Percentiles rank a stretch among this genome's conserved stretches.
Evolutionary conservation across 2,329 filamentous ascomycete species (phyloP).

Genomic region (Scedosporium boydii): DNA sequence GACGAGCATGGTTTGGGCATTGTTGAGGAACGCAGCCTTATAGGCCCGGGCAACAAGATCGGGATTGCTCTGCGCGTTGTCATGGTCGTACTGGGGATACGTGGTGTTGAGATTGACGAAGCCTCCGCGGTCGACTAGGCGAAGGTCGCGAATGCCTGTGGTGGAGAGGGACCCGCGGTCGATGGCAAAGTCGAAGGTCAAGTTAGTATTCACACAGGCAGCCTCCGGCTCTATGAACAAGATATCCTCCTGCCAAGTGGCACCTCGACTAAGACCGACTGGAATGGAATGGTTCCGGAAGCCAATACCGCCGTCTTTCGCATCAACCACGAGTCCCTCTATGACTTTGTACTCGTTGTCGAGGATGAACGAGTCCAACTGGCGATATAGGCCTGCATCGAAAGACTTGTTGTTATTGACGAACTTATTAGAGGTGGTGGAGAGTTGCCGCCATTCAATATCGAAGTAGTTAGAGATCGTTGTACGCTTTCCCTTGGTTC

Average conservation of each 20-base stretch:
- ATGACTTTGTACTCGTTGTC: constrained; percentile 22
- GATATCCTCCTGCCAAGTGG: constrained; percentile 35
- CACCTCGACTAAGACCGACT: constrained; percentile 20
- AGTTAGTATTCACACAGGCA: constrained; percentile 30
- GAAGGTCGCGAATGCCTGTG: constrained; percentile 14
- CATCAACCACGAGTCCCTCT: constrained; percentile 34
- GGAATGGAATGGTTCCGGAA: constrained; percentile 35
- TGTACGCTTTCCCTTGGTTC: constrained; percentile 13
- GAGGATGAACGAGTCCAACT: constrained; percentile 19
- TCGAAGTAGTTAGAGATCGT: constrained; percentile 33
- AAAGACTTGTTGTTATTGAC: constrained; percentile 22
- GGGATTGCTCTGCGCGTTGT: constrained; percentile 23
- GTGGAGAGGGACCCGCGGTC: not conserved
- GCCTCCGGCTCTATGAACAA: constrained; percentile 36
- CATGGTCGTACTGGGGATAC: constrained; percentile 20
- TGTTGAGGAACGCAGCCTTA: constrained; percentile 31
- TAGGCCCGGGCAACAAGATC: constrained; percentile 29
- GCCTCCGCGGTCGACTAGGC: constrained; percentile 31
- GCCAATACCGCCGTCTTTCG: constrained; percentile 28
- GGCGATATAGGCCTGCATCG: constrained; percentile 15
- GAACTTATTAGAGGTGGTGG: constrained; percentile 11
- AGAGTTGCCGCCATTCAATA: constrained; percentile 22
- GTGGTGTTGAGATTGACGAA: constrained; percentile 27
- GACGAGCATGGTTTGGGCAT: constrained; percentile 26
- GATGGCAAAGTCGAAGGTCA: constrained; percentile 30